Base-by-base conservation (phyloP, 257 asterid species). In the Plectranthus barbatus region DNA sequence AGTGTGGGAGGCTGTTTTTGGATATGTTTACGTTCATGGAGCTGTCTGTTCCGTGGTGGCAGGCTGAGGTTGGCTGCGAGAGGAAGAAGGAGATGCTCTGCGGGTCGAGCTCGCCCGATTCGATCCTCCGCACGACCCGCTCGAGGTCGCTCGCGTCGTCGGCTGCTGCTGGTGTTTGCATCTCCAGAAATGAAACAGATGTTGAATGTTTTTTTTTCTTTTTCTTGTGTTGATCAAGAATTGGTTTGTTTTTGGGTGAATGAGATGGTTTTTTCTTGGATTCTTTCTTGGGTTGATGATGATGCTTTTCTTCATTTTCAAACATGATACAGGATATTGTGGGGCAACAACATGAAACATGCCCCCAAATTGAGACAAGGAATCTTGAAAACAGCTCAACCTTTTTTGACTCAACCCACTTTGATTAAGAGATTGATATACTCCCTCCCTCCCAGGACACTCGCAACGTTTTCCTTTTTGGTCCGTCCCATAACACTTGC, bases 1-100 rank as follows among this genome's bases (percentile, higher is more conserved):
- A 82, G 41, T 69, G 60, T 1, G 41, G 9, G 3, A 46, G 46
- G 70, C 17, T 15, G 26, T 75, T 70, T 13, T 68, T 57, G 1
- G 93, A 65, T 29, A 85, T 53, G 81, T 75, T 77, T 0, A 90
- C 17, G 42, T 50, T 78, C 6, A 90, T 46, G 67, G 96, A 85
- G 74, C 60, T 78, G 19, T 83, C 80, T 0, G 95, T 83, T 82
- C 80, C 85, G 63, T 77, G 96, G 36, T 58, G 60, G 41, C 83
- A 80, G 41, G 47, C 15, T 13, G 91, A 71, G 34, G 76, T 7
- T 54, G 84, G 86, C 31, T 80, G 89, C 6, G 85, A 79, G 13
- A 79, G 80, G 42, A 42, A 53, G 71, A 90, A 80, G 8, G 96
- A 85, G 72, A 90, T 47, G 20, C 76, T 82, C 24, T 80, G 84